Evolutionary conservation across 2,329 filamentous ascomycete species (phyloP), one percentile per base, ranked within the genome.

Genomic region (Aspergillus hortae): DNA sequence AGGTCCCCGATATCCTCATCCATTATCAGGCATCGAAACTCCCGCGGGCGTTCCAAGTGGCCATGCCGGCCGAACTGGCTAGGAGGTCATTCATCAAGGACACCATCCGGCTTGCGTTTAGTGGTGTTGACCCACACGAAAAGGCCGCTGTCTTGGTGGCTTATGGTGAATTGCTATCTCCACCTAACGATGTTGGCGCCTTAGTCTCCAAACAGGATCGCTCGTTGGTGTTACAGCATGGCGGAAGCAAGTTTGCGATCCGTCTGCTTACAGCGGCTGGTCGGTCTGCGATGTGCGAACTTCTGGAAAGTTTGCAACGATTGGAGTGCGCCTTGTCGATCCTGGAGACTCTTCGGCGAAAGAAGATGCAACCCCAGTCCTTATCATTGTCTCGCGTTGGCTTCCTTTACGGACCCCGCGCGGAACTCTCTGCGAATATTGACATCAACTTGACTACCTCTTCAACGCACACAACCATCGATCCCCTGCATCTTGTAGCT

Each of bases 251-350:
- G 6, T 74, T 75, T 58, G 68, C 69, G 12, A 66, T 75, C 46
- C 69, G 70, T 44, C 61, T 74, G 38, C 57, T 68, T 46, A 64
- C 64, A 14, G 62, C 69, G 23, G 64, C 67, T 49, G 72, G 72
- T 4, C 63, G 66, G 19, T 59, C 70, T 10, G 61, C 72, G 17
- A 66, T 74, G 21, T 17, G 64, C n/a, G 51, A 59, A 36, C 60
- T 75, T 4, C 61, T 73, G 49, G 66, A 69, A 53, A 65, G 60
- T 32, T 53, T 75, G 25, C 72, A 74, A 56, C 61, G 66, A 51
- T 61, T 75, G 14, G 67, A 73, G 32, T 70, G 69, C 52, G 60
- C 67, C 25, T 51, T 74, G 36, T 68, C 65, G 11, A 65, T 70
- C 14, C 54, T 71, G 17, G 64, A 72, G 42, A 64, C 61, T 19